A percentile compares a stretch with the other conserved stretches of the same genome.
Conservation (phyloP, 805 yeast species). For the Nematodospora valgi region DNA sequence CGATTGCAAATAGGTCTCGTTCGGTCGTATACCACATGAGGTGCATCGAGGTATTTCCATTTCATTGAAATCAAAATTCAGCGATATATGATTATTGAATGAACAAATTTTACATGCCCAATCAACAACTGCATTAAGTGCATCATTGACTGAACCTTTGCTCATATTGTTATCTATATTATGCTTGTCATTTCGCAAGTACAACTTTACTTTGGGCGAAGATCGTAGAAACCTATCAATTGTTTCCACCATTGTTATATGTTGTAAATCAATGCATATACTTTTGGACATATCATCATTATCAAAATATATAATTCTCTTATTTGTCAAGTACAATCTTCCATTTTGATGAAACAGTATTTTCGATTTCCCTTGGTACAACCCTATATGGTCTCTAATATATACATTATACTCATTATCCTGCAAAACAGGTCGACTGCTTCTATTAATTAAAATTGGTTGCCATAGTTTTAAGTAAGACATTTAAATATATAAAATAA, state of each 20-base stretch:
- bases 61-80: conserved; percentile 15
- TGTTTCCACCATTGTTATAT: conserved; percentile 36
- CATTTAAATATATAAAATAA: no score
- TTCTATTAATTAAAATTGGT: conserved; percentile 33
- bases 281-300: conserved; percentile 36
- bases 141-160: not conserved
- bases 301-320: conserved; percentile 72
- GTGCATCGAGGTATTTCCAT: conserved; percentile 31
- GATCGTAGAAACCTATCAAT: conserved; percentile 63
- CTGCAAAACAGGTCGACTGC: conserved; percentile 35
- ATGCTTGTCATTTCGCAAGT: conserved; percentile 11
- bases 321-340: conserved; percentile 70
- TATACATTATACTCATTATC: conserved; percentile 32
- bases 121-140: conserved; percentile 14
- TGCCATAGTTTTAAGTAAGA: conserved; percentile 27
- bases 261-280: conserved; percentile 44
- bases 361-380: conserved; percentile 75
- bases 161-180: not conserved
- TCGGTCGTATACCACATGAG: conserved; percentile 37
- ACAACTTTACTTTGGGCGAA: conserved; percentile 68
- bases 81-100: conserved; percentile 47
- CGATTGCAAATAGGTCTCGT: conserved; percentile 8
- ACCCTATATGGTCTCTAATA: conserved; percentile 49
- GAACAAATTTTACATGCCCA: conserved; percentile 94
- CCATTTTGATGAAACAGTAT: conserved; percentile 67